phyloP scores from a whole-genome alignment of 1,139 yeast genomes.

The Ogataea hybrid region DNA sequence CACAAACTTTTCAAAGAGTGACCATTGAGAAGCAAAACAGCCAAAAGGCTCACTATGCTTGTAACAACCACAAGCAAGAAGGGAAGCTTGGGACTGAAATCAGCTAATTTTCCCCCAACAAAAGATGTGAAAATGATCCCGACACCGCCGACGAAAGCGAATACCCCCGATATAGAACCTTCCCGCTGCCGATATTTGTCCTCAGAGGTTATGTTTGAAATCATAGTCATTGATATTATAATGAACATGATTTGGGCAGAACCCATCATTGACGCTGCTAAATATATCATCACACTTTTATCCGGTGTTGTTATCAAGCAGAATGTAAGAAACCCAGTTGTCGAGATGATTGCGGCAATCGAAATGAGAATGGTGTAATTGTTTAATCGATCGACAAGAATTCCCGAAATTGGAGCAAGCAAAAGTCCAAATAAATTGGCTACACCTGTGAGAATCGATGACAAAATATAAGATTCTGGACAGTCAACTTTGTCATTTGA shows the following conservation, averaged over 20 bases:
- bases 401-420: slow-evolving; percentile 65
- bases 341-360: slow-evolving; percentile 38
- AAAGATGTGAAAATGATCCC: slow-evolving; percentile 62
- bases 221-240: slow-evolving; percentile 47
- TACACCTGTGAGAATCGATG: slow-evolving; percentile 69
- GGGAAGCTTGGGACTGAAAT: slow-evolving; percentile 57
- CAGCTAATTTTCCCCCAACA: slow-evolving; percentile 62
- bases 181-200: slow-evolving; percentile 41
- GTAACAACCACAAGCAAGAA: slow-evolving; percentile 48
- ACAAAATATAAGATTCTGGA: slow-evolving; percentile 59
- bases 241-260: slow-evolving; percentile 56
- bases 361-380: slow-evolving; percentile 33
- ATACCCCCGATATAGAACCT: slow-evolving; percentile 70
- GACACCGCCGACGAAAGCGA: slow-evolving; percentile 65
- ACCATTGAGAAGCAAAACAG: slow-evolving; percentile 22
- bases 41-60: slow-evolving; percentile 37
- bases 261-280: slow-evolving; percentile 45
- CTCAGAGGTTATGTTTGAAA: slow-evolving; percentile 27
- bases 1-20: background rate
- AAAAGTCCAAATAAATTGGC: slow-evolving; percentile 56
- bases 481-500: slow-evolving; percentile 43
- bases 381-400: slow-evolving; percentile 46
- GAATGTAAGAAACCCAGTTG: slow-evolving; percentile 37
- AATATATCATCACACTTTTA: slow-evolving; percentile 30
- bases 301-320: slow-evolving; percentile 35